Percentiles rank a stretch among this genome's conserved stretches.
phyloP scores from a whole-genome alignment of 148 eudicot species.

The Vaccinium corymbosum region DNA sequence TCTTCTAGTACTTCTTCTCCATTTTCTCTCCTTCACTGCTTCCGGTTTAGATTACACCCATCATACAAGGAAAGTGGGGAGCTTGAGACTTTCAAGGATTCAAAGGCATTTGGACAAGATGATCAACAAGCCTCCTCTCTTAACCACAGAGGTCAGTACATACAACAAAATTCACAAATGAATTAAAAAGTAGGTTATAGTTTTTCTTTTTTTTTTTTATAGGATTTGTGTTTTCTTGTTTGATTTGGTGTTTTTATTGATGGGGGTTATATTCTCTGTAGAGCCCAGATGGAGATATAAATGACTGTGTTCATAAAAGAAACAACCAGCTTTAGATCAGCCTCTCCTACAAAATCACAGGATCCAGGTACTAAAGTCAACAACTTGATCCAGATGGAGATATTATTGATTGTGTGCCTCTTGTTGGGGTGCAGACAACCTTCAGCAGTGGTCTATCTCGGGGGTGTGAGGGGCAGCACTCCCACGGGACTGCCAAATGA shows the following conservation, averaged over 20 bases:
- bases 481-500: too few species aligned
- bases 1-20: not conserved
- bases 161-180: not conserved
- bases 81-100: slow-evolving; percentile 76
- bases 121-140: slow-evolving; percentile 71
- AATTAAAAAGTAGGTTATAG: not conserved
- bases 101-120: slow-evolving; percentile 68
- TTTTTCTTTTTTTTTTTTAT: not conserved
- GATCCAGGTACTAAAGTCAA: slow-evolving; percentile 65
- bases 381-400: not conserved
- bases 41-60: slow-evolving; percentile 56
- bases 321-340: slow-evolving; percentile 93
- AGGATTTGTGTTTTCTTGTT: too few species aligned
- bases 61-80: slow-evolving; percentile 58
- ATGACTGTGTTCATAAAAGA: slow-evolving; percentile 77
- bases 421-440: too few species aligned
- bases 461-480: too few species aligned
- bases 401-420: too few species aligned
- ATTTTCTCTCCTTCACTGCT: slow-evolving; percentile 16
- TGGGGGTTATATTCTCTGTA: slow-evolving; percentile 14
- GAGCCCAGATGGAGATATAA: slow-evolving; percentile 98
- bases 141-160: slow-evolving; percentile 64
- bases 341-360: slow-evolving; percentile 95
- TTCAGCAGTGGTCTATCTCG: too few species aligned
- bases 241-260: not conserved